These are phyloP conservation scores for Dissophora globulifera DNA, from an alignment of 192 early-diverging fungal species.

Conservation along the genomic window DNA sequence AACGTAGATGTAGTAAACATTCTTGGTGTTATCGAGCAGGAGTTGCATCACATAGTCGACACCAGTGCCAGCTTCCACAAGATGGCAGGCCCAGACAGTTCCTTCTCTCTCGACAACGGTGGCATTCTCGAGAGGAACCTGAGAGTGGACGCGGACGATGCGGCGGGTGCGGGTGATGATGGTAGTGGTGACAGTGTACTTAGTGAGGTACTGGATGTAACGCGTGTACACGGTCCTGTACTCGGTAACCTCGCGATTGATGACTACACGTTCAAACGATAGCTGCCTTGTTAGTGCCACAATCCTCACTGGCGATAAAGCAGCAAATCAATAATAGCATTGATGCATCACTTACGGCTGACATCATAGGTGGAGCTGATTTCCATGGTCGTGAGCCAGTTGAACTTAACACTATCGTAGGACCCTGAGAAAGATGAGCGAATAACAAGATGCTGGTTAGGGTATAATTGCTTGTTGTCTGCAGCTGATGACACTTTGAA, in stretches of 20 bases:
- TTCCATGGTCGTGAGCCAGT: conserved; percentile 29
- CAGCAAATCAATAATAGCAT: background rate
- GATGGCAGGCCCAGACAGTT: conserved; percentile 40
- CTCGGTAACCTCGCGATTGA: conserved; percentile 38
- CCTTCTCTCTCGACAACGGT: conserved; percentile 36
- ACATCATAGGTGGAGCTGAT: conserved; percentile 5
- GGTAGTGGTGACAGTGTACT: conserved; percentile 30
- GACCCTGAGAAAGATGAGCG: background rate
- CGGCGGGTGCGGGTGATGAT: conserved; percentile 29
- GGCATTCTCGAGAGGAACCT: conserved; percentile 27
- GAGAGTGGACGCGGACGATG: conserved; percentile 32
- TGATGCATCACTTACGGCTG: conserved; percentile 1
- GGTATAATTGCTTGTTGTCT: no score
- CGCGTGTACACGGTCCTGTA: conserved; percentile 52
- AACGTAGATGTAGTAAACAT: conserved; percentile 47
- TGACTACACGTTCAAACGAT: background rate
- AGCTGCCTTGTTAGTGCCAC: background rate
- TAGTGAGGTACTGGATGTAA: conserved; percentile 45
- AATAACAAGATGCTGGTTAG: background rate
- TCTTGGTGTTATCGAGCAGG: conserved; percentile 28
- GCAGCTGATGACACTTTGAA: background rate
- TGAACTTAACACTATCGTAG: conserved; percentile 27
- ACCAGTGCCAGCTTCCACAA: conserved; percentile 42
- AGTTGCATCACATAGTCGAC: conserved; percentile 50
- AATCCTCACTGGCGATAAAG: background rate